Evolutionary conservation across 2,329 filamentous ascomycete genomes (phyloP).

Genomic region (Dryadomyces sulphureus): DNA sequence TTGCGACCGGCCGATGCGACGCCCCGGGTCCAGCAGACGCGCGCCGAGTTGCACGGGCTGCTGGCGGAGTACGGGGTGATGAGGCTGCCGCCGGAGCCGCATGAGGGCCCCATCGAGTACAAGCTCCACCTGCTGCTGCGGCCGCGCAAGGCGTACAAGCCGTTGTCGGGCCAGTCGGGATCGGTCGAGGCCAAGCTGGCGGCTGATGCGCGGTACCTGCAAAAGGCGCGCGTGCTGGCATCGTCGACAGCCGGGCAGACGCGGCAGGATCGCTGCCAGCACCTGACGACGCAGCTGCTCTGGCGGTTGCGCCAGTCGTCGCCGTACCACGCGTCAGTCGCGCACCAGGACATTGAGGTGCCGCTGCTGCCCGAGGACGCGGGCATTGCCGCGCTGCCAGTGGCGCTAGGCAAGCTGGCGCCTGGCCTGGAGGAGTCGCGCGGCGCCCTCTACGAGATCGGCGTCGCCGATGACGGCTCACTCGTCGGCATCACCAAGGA

Average conservation of each 20-base stretch:
- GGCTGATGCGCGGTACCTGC: slow-evolving; percentile 14
- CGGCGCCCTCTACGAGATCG: slow-evolving; percentile 90
- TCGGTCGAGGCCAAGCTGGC: slow-evolving; percentile 17
- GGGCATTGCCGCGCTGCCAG: slow-evolving; percentile 28
- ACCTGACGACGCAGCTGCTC: slow-evolving; percentile 84
- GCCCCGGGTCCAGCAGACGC: slow-evolving; percentile 15
- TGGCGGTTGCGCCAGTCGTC: slow-evolving; percentile 95
- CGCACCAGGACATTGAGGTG: slow-evolving; percentile 52
- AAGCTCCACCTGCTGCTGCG: slow-evolving; percentile 83
- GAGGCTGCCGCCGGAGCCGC: slow-evolving; percentile 76
- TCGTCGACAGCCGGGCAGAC: slow-evolving; percentile 35
- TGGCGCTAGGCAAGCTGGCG: slow-evolving; percentile 42
- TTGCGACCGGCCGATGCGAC: slow-evolving; percentile 33
- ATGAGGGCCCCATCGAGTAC: slow-evolving; percentile 91
- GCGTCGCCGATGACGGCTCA: slow-evolving; percentile 85
- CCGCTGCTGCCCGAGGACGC: slow-evolving; percentile 51
- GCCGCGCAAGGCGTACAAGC: slow-evolving; percentile 57
- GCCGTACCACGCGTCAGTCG: slow-evolving; percentile 71
- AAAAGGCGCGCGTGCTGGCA: slow-evolving; percentile 12
- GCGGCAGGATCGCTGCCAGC: slow-evolving; percentile 71
- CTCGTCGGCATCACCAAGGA: slow-evolving; percentile 79
- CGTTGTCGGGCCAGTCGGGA: slow-evolving; percentile 36
- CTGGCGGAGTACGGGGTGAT: slow-evolving; percentile 51
- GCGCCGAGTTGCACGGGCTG: slow-evolving; percentile 19
- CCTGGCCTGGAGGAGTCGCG: slow-evolving; percentile 84